Conservation (phyloP, 1,284 basidiomycete species). For the Athelia psychrophila region DNA sequence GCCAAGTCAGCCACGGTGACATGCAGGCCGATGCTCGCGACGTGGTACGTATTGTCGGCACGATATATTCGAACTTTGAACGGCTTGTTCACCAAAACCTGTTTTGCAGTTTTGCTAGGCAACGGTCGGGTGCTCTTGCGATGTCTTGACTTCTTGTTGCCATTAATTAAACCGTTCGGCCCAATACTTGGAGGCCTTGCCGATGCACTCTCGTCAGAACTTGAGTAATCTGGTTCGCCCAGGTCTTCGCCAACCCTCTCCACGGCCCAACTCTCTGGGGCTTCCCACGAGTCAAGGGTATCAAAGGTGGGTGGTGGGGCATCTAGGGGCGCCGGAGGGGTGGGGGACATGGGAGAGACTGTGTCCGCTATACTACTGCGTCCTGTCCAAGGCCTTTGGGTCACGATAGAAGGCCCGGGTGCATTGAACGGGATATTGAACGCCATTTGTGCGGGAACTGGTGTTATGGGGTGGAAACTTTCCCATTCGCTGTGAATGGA, state of each 20-base stretch:
- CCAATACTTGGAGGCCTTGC: slow-evolving; percentile 11
- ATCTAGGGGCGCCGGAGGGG: background rate
- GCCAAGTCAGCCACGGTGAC: slow-evolving; percentile 75
- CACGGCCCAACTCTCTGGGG: slow-evolving; percentile 62
- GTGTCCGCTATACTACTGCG: background rate
- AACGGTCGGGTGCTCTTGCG: slow-evolving; percentile 14
- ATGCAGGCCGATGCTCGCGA: slow-evolving; percentile 62
- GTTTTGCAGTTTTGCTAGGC: slow-evolving; percentile 33
- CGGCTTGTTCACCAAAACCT: slow-evolving; percentile 7
- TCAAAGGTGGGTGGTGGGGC: background rate
- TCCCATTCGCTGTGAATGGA: slow-evolving; percentile 3
- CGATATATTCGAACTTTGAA: slow-evolving; percentile 77
- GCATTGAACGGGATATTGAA: slow-evolving; percentile 50
- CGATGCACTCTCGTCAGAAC: slow-evolving; percentile 41
- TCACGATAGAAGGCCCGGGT: slow-evolving; percentile 38
- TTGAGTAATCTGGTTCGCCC: slow-evolving; percentile 38
- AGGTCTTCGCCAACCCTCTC: slow-evolving; percentile 41
- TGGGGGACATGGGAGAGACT: background rate
- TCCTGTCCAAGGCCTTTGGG: slow-evolving; percentile 37
- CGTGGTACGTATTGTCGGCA: slow-evolving; percentile 72
- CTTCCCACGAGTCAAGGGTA: slow-evolving; percentile 32
- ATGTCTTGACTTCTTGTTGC: slow-evolving; percentile 1
- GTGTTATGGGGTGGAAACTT: slow-evolving; percentile 9
- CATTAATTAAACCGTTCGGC: slow-evolving; percentile 1
- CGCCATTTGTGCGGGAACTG: slow-evolving; percentile 20